Conservation (phyloP, 2,329 filamentous ascomycete genomes). For the Talaromyces sp. region DNA sequence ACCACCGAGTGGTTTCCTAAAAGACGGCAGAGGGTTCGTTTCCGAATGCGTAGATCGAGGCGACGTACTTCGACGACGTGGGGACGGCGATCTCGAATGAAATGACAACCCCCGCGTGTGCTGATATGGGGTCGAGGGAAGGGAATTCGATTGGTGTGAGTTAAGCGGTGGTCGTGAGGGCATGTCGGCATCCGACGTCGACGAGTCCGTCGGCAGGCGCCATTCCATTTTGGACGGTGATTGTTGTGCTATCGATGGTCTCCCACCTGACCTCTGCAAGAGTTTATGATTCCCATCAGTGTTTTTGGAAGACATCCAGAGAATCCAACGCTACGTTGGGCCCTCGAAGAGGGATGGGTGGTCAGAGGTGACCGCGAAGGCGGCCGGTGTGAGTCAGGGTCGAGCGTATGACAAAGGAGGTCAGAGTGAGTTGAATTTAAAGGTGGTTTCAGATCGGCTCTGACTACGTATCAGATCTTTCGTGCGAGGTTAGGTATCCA, state of each 20-base stretch:
- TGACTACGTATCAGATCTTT: background rate
- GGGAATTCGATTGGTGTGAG: slow-evolving; percentile 73
- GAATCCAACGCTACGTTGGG: slow-evolving; percentile 28
- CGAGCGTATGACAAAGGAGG: background rate
- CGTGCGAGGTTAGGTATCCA: background rate
- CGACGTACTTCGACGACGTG: slow-evolving; percentile 70
- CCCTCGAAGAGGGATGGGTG: slow-evolving; percentile 13
- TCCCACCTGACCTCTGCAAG: slow-evolving; percentile 34
- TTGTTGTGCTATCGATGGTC: slow-evolving; percentile 37
- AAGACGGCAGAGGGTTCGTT: slow-evolving; percentile 67
- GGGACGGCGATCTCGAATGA: slow-evolving; percentile 74
- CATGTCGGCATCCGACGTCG: slow-evolving; percentile 24
- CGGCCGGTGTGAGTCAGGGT: slow-evolving; percentile 6
- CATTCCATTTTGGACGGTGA: slow-evolving; percentile 37
- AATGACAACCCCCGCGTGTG: slow-evolving; percentile 76
- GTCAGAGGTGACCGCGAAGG: slow-evolving; percentile 9
- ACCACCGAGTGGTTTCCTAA: slow-evolving; percentile 59
- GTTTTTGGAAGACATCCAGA: slow-evolving; percentile 35
- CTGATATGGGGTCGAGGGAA: slow-evolving; percentile 89
- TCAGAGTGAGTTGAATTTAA: background rate
- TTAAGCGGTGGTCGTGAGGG: slow-evolving; percentile 45
- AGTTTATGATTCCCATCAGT: slow-evolving; percentile 38
- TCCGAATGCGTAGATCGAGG: slow-evolving; percentile 88
- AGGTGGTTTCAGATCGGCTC: background rate
- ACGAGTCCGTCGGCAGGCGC: slow-evolving; percentile 26